A percentile compares a stretch with the other conserved stretches of the same genome.
These are phyloP conservation scores for Aspergillus jensenii DNA, from an alignment of 2,329 filamentous ascomycete genomes.

Conservation along the genomic window DNA sequence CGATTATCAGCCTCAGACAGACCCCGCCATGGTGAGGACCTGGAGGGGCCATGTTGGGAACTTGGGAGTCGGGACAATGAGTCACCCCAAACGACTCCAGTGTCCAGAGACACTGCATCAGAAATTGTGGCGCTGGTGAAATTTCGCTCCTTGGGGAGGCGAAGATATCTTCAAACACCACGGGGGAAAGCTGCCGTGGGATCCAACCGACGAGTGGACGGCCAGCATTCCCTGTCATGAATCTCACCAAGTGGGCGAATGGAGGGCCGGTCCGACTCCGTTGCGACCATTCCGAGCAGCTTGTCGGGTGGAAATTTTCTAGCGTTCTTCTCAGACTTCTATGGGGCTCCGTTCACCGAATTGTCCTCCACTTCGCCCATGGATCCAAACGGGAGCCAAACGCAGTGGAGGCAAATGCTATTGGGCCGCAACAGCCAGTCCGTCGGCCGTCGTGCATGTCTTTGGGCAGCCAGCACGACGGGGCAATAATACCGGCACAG, in stretches of 20 bases:
- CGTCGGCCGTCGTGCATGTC: slow-evolving; percentile 3
- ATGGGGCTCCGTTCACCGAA: slow-evolving; percentile 15
- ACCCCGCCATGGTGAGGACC: not conserved
- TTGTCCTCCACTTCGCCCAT: slow-evolving; percentile 7
- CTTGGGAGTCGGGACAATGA: too few species aligned
- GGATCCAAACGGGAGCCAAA: not conserved
- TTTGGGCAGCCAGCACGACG: slow-evolving; percentile 18
- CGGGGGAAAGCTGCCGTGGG: slow-evolving; percentile 1
- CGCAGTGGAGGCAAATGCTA: slow-evolving; percentile 14
- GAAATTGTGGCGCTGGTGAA: too few species aligned
- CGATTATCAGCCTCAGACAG: slow-evolving; percentile 11
- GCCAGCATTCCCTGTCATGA: slow-evolving; percentile 11
- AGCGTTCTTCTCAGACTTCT: slow-evolving; percentile 21
- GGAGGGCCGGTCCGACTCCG: not conserved
- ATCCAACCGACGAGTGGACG: not conserved
- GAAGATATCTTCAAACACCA: slow-evolving; percentile 8
- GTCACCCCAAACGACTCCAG: not conserved
- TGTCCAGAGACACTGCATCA: not conserved
- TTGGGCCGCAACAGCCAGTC: slow-evolving; percentile 17
- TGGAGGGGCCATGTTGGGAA: too few species aligned
- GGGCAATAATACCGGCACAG: slow-evolving; percentile 7
- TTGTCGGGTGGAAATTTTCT: slow-evolving; percentile 19
- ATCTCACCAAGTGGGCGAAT: not conserved
- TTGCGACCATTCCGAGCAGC: slow-evolving; percentile 1
- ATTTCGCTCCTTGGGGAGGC: not conserved